Evolutionary conservation across 805 yeast genomes (phyloP).

Genomic region (Zygosaccharomyces gambellarensis): DNA sequence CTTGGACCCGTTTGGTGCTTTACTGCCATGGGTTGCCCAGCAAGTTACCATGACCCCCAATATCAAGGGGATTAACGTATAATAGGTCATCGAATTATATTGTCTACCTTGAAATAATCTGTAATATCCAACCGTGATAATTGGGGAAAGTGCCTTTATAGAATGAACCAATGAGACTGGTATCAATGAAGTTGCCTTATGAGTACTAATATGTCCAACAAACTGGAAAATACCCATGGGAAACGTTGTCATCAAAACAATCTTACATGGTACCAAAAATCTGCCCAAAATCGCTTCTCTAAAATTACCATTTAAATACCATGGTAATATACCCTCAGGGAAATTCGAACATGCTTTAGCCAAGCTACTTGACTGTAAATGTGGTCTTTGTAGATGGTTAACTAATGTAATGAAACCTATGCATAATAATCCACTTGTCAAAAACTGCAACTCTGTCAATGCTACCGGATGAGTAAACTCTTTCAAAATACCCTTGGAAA

Average conservation of each 20-base stretch:
- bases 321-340: slow-evolving; percentile 36
- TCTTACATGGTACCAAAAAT: slow-evolving; percentile 51
- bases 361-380: slow-evolving; percentile 13
- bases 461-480: slow-evolving; percentile 78
- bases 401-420: slow-evolving; percentile 39
- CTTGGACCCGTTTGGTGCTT: slow-evolving; percentile 6
- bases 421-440: slow-evolving; percentile 64
- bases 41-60: slow-evolving; percentile 82
- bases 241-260: slow-evolving; percentile 59
- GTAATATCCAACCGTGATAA: slow-evolving; percentile 80
- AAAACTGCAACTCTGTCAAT: slow-evolving; percentile 80
- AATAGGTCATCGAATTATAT: slow-evolving; percentile 63
- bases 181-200: slow-evolving; percentile 83
- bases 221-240: slow-evolving; percentile 97
- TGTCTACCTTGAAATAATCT: slow-evolving; percentile 51
- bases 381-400: slow-evolving; percentile 44
- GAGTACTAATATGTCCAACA: slow-evolving; percentile 84
- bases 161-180: slow-evolving; percentile 96
- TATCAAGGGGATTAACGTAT: slow-evolving; percentile 74
- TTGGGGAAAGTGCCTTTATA: slow-evolving; percentile 85
- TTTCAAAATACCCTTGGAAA: slow-evolving; percentile 71
- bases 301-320: slow-evolving; percentile 32
- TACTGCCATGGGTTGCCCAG: slow-evolving; percentile 38
- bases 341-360: slow-evolving; percentile 21
- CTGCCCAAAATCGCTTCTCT: slow-evolving; percentile 30